Evolutionary conservation across 306 rosid species (phyloP), one percentile per base, ranked within the genome.

Genomic region (Astragalus glycyphyllos): DNA sequence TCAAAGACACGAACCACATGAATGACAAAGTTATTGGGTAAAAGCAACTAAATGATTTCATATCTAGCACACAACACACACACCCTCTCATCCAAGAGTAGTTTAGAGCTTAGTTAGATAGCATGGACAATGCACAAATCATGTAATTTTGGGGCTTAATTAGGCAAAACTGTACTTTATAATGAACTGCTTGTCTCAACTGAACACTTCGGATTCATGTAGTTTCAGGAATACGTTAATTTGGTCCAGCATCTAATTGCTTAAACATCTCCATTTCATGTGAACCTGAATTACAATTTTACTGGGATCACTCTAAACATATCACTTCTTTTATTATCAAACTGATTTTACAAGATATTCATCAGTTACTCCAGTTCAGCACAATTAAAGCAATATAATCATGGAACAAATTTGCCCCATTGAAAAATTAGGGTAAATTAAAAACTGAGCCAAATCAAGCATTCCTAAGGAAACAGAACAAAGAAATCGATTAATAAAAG

Each of bases 21-120:
- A 65, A 4, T 45, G 41, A 29, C n/a, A 64, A 7, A 23, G 11
- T 23, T 23, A 4, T 42, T 42, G 54, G n/a, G 17, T 63, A 7
- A 44, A 12, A 64, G 55, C 70, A 45, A 65, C 56, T 23, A 26
- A 26, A 44, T 8, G 47, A 59, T 13, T 59, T 15, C 47, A 59
- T 4, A 59, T 59, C 29, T 12, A 58, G 35, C 26, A 8, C 8
- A 58, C 5, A 48, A 2, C 1, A 58, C 26, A 8, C 8, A 58
- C 5, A 48, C 31, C 1, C 23, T 9, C 3, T 48, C 23, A 14
- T 42, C 11, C 44, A 32, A 12, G 41, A 56, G 34, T 56, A 56
- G 61, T 29, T 56, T 56, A 3, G 14, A 56, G 61, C 12, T 56
- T 31, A 57, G 5, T 56, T 57, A 57, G 5, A 56, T 17, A 29